Base-by-base conservation (phyloP, 2,329 filamentous ascomycete genomes). In the Myotisia sp. region DNA sequence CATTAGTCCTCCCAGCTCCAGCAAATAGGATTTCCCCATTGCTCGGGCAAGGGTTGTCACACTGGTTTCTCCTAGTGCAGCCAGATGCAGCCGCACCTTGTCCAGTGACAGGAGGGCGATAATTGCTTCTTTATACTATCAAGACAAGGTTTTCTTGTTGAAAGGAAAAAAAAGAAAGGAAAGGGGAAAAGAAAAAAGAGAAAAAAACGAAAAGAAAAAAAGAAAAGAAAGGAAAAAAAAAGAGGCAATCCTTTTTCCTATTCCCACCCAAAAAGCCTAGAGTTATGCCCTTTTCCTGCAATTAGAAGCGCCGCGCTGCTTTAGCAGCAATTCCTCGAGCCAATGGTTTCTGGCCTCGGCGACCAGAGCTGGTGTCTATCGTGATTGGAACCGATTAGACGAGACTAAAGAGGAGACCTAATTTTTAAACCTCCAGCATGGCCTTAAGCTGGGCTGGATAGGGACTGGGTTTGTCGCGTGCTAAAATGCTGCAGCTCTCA, bases 41-140 rank as follows among this genome's bases (percentile, higher is more conserved):
- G n/a, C n/a, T n/a, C n/a, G 37, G 19, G 27, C 19, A 26, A 21
- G 26, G 33, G 34, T 34, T 37, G 38, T 37, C 38, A 37, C 38
- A 37, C 38, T 37, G 35, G 29, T 35, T 37, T 32, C 21, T 33
- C 40, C 42, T 40, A 44, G 42, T 42, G 41, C 39, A 37, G 40
- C n/a, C 36, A 39, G 34, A 14, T 38, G 40, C 42, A 44, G 40
- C 42, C 42, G 40, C 40, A 40, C 36, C 39, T 31, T 44, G 40
- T 40, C 42, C 42, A 40, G 39, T 40, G 39, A 42, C 33, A 36
- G 40, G 37, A 39, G 39, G 34, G 37, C 31, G 41, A n/a, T n/a
- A n/a, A n/a, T n/a, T n/a, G n/a, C n/a, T n/a, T n/a, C n/a, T n/a
- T n/a, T n/a, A n/a, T n/a, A n/a, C n/a, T n/a, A n/a, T n/a, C n/a